Percentiles rank a stretch among this genome's conserved stretches.
Conservation (phyloP, 2,329 filamentous ascomycete species). For the Diatrype stigma region DNA sequence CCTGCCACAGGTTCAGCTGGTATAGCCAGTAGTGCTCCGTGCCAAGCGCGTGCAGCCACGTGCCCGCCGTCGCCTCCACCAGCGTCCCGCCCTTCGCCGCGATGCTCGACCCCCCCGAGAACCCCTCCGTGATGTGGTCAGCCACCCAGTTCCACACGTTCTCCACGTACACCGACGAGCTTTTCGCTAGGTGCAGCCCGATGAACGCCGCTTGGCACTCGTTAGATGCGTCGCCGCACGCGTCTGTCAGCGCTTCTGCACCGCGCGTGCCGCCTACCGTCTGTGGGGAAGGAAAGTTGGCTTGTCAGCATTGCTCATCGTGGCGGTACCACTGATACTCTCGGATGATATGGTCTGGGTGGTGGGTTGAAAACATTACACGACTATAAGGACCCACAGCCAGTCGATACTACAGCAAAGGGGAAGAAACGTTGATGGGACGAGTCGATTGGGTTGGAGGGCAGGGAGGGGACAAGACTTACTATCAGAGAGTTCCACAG, state of each 20-base stretch:
- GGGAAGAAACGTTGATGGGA: no score
- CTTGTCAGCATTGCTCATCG: no score
- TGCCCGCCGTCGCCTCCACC: constrained; percentile 40
- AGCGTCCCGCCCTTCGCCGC: constrained; percentile 45
- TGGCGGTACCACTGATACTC: no score
- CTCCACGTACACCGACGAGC: constrained; percentile 48
- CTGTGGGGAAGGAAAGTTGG: no score
- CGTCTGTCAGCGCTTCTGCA: constrained; percentile 20
- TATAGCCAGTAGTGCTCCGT: constrained; percentile 57
- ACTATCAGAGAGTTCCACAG: constrained; percentile 30
- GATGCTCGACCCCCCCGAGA: constrained; percentile 42
- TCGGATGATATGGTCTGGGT: no score
- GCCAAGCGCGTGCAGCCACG: constrained; percentile 48
- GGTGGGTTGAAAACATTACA: no score
- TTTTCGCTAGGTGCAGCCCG: constrained; percentile 42
- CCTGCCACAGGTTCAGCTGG: constrained; percentile 49
- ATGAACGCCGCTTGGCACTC: constrained; percentile 42
- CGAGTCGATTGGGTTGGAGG: no score
- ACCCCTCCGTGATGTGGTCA: constrained; percentile 46
- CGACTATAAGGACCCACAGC: no score
- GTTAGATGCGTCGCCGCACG: constrained; percentile 27
- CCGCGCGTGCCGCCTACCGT: constrained; percentile 34
- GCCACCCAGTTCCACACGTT: constrained; percentile 52
- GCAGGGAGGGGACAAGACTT: neutral
- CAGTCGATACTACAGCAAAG: no score